These are phyloP conservation scores for Schizosaccharomyces octosporus DNA, from an alignment of 805 yeast species.

Conservation along the genomic window DNA sequence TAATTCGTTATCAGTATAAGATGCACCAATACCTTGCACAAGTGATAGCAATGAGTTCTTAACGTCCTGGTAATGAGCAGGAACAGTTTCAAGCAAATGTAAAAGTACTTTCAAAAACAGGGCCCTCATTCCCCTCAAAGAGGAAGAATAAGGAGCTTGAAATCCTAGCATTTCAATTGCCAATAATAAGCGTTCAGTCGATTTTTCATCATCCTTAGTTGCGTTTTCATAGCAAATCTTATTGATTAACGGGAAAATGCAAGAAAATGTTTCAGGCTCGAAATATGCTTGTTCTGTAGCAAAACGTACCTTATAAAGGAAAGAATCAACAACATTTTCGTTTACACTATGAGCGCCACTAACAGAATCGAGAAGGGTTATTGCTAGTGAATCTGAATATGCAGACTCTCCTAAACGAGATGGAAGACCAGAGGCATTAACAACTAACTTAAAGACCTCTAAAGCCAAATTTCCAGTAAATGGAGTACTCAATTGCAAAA, in stretches of 20 bases:
- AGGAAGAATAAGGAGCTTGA: neutral
- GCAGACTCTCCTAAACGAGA: neutral
- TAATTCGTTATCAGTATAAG: conserved; percentile 33
- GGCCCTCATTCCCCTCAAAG: conserved; percentile 18
- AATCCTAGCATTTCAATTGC: neutral
- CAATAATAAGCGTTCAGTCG: neutral
- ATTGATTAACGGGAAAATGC: neutral
- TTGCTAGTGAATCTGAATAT: neutral
- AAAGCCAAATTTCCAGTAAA: conserved; percentile 71
- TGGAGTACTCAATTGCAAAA: conserved; percentile 24
- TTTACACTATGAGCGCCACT: neutral
- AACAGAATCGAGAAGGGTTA: neutral
- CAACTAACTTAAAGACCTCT: conserved; percentile 29
- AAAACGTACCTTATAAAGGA: neutral
- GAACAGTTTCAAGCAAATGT: conserved; percentile 34
- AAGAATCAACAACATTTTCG: neutral
- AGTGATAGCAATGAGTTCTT: conserved; percentile 63
- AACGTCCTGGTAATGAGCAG: conserved; percentile 56
- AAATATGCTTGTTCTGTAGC: neutral
- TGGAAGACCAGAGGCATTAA: conserved; percentile 21
- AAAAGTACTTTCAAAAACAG: conserved; percentile 36
- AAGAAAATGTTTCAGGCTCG: neutral
- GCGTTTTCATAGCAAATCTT: neutral
- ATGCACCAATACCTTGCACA: conserved; percentile 49
- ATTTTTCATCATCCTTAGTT: neutral